Conservation (phyloP, 2,329 filamentous ascomycete species). For the Taxawa tesnikishii region DNA sequence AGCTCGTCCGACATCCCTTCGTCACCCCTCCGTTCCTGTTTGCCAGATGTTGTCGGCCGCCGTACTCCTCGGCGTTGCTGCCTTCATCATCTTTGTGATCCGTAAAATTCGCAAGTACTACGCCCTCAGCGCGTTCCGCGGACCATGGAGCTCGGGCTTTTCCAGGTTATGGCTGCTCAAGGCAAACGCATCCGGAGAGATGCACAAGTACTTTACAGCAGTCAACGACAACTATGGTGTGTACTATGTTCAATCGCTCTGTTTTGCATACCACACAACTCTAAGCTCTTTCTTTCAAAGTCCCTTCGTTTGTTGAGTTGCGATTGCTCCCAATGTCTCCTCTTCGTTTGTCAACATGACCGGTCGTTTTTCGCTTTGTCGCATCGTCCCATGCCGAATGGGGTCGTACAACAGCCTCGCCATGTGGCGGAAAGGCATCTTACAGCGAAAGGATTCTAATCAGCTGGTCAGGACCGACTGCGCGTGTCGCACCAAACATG, state of each 20-base stretch:
- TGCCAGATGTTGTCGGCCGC: conserved; percentile 1
- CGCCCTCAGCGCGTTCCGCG: conserved; percentile 21
- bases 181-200: conserved; percentile 22
- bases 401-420: neutral
- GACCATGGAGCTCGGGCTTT: conserved; percentile 24
- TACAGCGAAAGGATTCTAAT: conserved; percentile 7
- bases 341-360: no score
- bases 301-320: no score
- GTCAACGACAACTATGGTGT: conserved; percentile 25
- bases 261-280: no score
- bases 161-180: conserved; percentile 25
- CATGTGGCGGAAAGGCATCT: neutral
- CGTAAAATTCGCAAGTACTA: conserved; percentile 18
- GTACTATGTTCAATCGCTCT: conserved; percentile 8
- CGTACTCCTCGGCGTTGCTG: conserved; percentile 4
- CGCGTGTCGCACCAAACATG: conserved; percentile 22
- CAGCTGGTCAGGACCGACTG: conserved; percentile 21
- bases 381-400: no score
- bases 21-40: conserved; percentile 1
- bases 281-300: no score
- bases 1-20: conserved; percentile 2
- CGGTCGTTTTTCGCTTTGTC: no score
- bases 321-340: no score
- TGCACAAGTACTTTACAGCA: conserved; percentile 24
- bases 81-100: conserved; percentile 12